Conservation (phyloP, 1,139 yeast species). For the Kodamaea alishanica region DNA sequence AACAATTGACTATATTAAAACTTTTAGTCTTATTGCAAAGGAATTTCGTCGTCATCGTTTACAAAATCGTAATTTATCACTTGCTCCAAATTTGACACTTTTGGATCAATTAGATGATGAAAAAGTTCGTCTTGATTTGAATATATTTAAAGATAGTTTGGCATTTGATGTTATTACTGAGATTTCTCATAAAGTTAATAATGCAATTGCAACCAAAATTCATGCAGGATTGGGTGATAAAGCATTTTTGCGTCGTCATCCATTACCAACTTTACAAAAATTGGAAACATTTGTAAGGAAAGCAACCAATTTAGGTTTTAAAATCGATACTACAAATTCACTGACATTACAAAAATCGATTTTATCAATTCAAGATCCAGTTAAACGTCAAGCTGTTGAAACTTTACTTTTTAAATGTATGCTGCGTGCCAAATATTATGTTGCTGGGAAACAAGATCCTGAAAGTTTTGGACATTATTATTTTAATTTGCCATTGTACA, state of each 20-base stretch:
- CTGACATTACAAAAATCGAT: slow-evolving; percentile 73
- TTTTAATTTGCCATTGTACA: slow-evolving; percentile 77
- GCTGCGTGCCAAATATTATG: slow-evolving; percentile 79
- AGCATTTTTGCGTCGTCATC: slow-evolving; percentile 84
- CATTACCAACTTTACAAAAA: slow-evolving; percentile 78
- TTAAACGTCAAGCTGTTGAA: slow-evolving; percentile 72
- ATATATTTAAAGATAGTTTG: slow-evolving; percentile 62
- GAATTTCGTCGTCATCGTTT: slow-evolving; percentile 74
- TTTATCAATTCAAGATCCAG: slow-evolving; percentile 58
- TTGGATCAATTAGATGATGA: slow-evolving; percentile 86
- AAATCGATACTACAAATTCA: slow-evolving; percentile 71
- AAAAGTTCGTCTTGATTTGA: slow-evolving; percentile 63
- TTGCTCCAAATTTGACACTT: slow-evolving; percentile 59
- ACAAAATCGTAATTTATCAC: slow-evolving; percentile 45
- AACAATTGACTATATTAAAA: slow-evolving; percentile 62
- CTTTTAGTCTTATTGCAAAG: slow-evolving; percentile 62
- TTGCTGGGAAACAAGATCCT: slow-evolving; percentile 85
- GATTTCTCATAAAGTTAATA: slow-evolving; percentile 74
- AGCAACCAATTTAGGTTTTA: slow-evolving; percentile 60
- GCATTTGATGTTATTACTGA: slow-evolving; percentile 68
- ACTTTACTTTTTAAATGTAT: slow-evolving; percentile 77
- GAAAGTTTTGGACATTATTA: slow-evolving; percentile 77
- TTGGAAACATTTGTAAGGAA: slow-evolving; percentile 76
- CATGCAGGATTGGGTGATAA: slow-evolving; percentile 74
- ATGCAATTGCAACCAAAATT: slow-evolving; percentile 78